Evolutionary conservation across 2,329 filamentous ascomycete genomes (phyloP), one percentile per base, ranked within the genome.

Genomic region (Aspergillus niger): DNA sequence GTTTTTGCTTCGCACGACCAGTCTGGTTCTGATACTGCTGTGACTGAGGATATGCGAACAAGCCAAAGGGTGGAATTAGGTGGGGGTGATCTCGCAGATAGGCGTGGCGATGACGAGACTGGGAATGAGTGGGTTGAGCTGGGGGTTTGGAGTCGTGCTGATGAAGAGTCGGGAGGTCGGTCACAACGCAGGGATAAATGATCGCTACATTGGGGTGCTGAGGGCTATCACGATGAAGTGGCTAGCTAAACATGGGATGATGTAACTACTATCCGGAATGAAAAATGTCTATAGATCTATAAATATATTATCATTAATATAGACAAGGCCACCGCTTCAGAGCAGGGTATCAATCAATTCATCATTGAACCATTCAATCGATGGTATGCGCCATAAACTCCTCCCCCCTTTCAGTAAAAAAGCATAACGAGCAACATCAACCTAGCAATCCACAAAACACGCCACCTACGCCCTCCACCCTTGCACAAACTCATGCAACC

Each of bases 401-500:
- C 32, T 5, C 4, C 5, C 30, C 3, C 4, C 30, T 11, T 36
- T 13, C 11, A 15, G 5, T 5, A 11, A 13, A 13, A 36, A 10
- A 36, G 32, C 32, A 13, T 5, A 36, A 36, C 13, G 32, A 15
- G 32, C 11, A 26, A 26, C 4, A 26, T 22, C 8, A 52, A 44
- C 11, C 49, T 11, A 32, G 26, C 10, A 17, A 17, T 28, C 20
- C 10, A 49, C 20, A 10, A 8, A 15, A 11, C 5, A 48, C 8
- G 28, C 32, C 8, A 6, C 13, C 24, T 66, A 91, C n/a, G 89
- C 89, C 74, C 91, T 86, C 81, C 94, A 94, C 56, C 91, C 90
- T 80, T 99, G 95, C 63, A 96, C 91, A 79, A 97, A 88, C 69
- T 94, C 92, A 79, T 99, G 95, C 67, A 98, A 81, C 69, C 92